Conservation (phyloP, 441 rosid species). For the Pelargonium myrrhifolium region DNA sequence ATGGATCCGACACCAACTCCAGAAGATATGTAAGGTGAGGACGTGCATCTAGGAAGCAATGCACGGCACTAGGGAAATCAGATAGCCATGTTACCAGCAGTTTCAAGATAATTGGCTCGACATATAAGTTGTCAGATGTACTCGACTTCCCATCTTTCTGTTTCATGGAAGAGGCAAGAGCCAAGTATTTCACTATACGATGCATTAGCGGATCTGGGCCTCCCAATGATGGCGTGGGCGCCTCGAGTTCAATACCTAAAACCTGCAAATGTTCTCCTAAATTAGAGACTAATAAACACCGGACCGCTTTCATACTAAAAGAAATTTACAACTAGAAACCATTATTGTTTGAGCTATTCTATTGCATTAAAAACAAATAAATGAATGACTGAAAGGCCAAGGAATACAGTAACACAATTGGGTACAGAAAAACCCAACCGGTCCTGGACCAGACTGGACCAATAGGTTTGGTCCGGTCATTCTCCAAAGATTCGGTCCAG, state of each 20-base stretch:
- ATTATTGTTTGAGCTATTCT: background rate
- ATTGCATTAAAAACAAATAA: background rate
- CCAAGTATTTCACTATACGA: constrained; percentile 82
- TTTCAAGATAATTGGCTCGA: constrained; percentile 77
- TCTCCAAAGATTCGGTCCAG: no score
- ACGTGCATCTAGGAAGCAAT: constrained; percentile 82
- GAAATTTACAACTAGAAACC: background rate
- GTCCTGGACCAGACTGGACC: no score
- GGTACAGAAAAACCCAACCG: no score
- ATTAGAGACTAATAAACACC: constrained; percentile 12
- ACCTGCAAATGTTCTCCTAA: constrained; percentile 41
- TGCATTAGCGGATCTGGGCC: constrained; percentile 82
- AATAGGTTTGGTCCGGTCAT: no score
- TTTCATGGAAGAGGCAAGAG: constrained; percentile 74
- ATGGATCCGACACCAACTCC: constrained; percentile 63
- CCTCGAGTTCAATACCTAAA: constrained; percentile 68
- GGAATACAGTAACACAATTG: no score
- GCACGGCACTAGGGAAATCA: constrained; percentile 74
- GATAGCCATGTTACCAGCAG: constrained; percentile 86
- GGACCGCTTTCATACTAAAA: background rate
- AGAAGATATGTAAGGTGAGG: constrained; percentile 77
- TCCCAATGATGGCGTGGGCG: constrained; percentile 67
- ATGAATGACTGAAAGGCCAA: no score
- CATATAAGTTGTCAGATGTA: constrained; percentile 33
- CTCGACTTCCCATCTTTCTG: constrained; percentile 61